phyloP scores from a whole-genome alignment of 2,329 filamentous ascomycete genomes.

The Trichoderma afroharzianum region DNA sequence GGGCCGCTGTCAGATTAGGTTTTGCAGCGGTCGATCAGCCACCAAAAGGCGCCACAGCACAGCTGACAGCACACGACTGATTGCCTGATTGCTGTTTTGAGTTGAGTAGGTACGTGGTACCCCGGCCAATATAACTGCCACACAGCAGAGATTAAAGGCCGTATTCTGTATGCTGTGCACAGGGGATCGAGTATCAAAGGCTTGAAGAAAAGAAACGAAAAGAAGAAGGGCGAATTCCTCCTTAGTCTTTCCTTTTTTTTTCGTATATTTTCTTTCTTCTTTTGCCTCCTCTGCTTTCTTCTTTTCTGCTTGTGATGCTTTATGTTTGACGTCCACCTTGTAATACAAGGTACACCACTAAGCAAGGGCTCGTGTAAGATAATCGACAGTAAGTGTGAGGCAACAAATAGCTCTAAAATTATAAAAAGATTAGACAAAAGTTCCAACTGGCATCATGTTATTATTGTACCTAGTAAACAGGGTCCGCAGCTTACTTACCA shows the following conservation, averaged over 20 bases:
- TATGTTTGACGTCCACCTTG: background rate
- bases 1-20: slow-evolving; percentile 10
- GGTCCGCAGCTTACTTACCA: background rate
- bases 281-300: background rate
- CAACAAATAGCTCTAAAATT: background rate
- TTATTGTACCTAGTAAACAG: background rate
- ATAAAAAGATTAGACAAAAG: background rate
- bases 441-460: background rate
- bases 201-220: background rate
- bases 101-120: background rate
- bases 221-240: background rate
- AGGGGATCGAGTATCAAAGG: background rate
- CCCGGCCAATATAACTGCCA: background rate
- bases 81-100: slow-evolving; percentile 4
- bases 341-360: background rate
- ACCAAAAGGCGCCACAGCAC: background rate
- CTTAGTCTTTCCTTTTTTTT: background rate
- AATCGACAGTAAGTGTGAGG: background rate
- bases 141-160: slow-evolving; percentile 8
- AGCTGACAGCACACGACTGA: background rate
- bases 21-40: slow-evolving; percentile 8
- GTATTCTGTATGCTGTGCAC: background rate
- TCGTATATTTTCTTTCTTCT: background rate
- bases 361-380: background rate
- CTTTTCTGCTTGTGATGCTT: background rate